These are phyloP conservation scores for Aspergillus japonicus DNA, from an alignment of 2,329 filamentous ascomycete species.

Conservation along the genomic window DNA sequence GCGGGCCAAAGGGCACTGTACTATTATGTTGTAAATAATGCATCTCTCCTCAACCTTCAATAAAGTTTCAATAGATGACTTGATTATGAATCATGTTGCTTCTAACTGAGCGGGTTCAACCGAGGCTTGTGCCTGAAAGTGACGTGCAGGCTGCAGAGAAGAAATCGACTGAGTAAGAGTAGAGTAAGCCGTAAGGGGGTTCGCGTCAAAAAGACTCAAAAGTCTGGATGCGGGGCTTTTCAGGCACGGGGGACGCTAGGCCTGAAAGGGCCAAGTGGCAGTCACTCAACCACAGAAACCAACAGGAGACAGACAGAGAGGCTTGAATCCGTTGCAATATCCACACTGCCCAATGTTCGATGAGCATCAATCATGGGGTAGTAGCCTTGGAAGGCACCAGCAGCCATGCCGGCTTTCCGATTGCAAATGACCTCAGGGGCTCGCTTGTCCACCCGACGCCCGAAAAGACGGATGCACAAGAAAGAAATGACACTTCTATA, in stretches of 20 bases:
- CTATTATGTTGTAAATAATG: background rate
- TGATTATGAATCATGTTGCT: background rate
- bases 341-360: too few species aligned
- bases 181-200: background rate
- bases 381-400: background rate
- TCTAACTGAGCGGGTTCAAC: background rate
- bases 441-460: background rate
- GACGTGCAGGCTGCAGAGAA: too few species aligned
- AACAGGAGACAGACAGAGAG: background rate
- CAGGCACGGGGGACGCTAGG: conserved; percentile 7
- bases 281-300: background rate
- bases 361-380: background rate
- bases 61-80: background rate
- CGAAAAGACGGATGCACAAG: background rate
- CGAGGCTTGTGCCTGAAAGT: background rate
- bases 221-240: conserved; percentile 8
- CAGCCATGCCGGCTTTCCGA: background rate
- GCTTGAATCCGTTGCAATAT: background rate
- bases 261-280: background rate
- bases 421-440: background rate
- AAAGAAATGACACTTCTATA: conserved; percentile 4
- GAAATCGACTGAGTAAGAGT: too few species aligned
- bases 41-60: background rate
- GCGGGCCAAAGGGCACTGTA: background rate
- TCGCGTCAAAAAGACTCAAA: background rate